Evolutionary conservation across 495 filamentous ascomycete genomes (phyloP), one percentile per base, ranked within the genome.

Genomic region (Antarctomyces pellizariae): DNA sequence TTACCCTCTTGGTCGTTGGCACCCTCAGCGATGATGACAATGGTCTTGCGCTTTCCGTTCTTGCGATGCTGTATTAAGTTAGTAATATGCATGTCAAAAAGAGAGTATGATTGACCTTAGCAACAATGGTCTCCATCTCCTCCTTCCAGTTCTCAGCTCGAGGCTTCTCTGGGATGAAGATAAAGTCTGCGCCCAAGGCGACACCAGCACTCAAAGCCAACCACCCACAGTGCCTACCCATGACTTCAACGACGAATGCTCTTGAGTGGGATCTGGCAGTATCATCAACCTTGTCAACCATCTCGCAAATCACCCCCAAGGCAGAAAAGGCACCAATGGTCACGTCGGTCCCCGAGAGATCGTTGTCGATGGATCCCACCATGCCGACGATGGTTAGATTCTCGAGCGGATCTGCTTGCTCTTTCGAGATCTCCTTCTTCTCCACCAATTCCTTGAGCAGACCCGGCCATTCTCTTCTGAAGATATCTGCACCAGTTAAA

Each of bases 191-290:
- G 15, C 86, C 89, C 2, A 79, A 90, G 32, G 77, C 82, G 27
- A 95, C 79, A 32, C 82, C 86, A 7, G 89, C 75, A 82, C 93
- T 93, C 24, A 99, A 56, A 22, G 86, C 89, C 26, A 99, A 56
- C 89, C 89, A 99, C 21, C 89, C 89, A 42, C 89, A 99, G 51
- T 95, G 84, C 30, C 89, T 66, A n/a, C 89, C 89, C 89, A 99
- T 99, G 25, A 95, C 89, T 47, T 95, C 89, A 38, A 99, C 73
- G 16, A 99, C 84, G 48, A 99, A 99, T 20, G 89, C 89, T 37
- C 89, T 59, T 30, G 91, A 90, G 51, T 95, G 89, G n/a, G 79
- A 91, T 19, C 70, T 78, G 4, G 89, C 89, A 1, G 89, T 99
- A 17, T 86, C 80, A 47, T 95, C 91, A 36, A 99, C 91, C 46